These are phyloP conservation scores for Zymoseptoria tritici DNA, from an alignment of 2,329 filamentous ascomycete genomes.

Conservation along the genomic window DNA sequence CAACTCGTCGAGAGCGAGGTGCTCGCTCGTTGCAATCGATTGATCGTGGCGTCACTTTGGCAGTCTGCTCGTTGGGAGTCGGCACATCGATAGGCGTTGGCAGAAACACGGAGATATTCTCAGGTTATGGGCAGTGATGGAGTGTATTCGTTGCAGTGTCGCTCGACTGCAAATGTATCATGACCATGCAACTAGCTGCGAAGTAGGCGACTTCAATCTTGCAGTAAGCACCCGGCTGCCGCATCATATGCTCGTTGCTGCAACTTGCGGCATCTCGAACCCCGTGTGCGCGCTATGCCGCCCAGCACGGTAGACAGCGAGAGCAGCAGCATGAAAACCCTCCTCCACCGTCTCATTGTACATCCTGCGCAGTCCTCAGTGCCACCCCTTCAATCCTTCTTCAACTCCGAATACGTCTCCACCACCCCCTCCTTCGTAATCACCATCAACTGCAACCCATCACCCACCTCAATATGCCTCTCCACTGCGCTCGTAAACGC, in stretches of 20 bases:
- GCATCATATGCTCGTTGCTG: background rate
- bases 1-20: too few relatives aligned
- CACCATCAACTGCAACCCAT: conserved; percentile 90
- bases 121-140: background rate
- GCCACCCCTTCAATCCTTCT: conserved; percentile 60
- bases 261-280: too few relatives aligned
- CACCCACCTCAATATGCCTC: conserved; percentile 97
- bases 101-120: background rate
- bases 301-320: background rate
- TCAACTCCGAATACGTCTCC: conserved; percentile 75
- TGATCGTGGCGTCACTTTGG: background rate
- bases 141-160: background rate
- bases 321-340: background rate
- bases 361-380: background rate
- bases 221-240: background rate
- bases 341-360: background rate
- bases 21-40: too few relatives aligned
- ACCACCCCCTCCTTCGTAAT: conserved; percentile 83
- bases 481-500: conserved; percentile 97
- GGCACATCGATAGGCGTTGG: background rate
- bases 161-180: background rate
- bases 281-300: too few relatives aligned
- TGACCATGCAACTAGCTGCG: background rate
- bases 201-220: background rate
- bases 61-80: background rate